Evolutionary conservation across 768 basidiomycete genomes (phyloP), one percentile per base, ranked within the genome.

Genomic region (Galerina sulciceps): DNA sequence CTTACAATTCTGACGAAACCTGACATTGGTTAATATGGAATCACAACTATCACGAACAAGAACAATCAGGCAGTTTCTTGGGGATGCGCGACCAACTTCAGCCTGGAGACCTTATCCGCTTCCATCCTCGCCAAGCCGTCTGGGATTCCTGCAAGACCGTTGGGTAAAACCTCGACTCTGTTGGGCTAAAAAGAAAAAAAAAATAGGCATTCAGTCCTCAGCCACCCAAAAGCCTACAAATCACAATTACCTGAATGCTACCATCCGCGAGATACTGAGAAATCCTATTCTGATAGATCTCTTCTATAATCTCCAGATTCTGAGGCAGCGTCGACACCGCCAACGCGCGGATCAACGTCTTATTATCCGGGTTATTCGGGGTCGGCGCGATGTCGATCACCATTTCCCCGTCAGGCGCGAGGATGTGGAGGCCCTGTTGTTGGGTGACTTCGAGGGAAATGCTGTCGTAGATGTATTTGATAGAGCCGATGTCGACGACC

Each of bases 131-230:
- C 73, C 44, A 84, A 65, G 23, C 76, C 82, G 18, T 71, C 67
- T 34, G 67, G 65, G 57, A 84, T 75, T 8, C 76, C 82, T 13
- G 64, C 69, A 31, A 83, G 68, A 13, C 82, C 82, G 14, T 71
- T 71, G 2, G 75, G 67, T n/a, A 83, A 43, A 17, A 76, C 58
- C 50, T 81, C 79, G 1, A 79, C 69, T 36, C 63, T 66, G 67
- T 80, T 81, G 3, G 81, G 79, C 81, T 83, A 45, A 1, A 57
- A n/a, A 57, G 40, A 10, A 49, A 35, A 54, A 17, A 1, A 20
- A 5, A 41, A 37, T 48, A 14, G 26, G 36, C 26, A 10, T 13
- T 11, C 13, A 17, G n/a, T 23, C 20, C n/a, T 40, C 3, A 48
- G 14, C 4, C 11, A 17, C 11, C n/a, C 20, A 10, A 38, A 23